phyloP scores from a whole-genome alignment of 2,329 filamentous ascomycete genomes.

The Trichoderma pleuroti region DNA sequence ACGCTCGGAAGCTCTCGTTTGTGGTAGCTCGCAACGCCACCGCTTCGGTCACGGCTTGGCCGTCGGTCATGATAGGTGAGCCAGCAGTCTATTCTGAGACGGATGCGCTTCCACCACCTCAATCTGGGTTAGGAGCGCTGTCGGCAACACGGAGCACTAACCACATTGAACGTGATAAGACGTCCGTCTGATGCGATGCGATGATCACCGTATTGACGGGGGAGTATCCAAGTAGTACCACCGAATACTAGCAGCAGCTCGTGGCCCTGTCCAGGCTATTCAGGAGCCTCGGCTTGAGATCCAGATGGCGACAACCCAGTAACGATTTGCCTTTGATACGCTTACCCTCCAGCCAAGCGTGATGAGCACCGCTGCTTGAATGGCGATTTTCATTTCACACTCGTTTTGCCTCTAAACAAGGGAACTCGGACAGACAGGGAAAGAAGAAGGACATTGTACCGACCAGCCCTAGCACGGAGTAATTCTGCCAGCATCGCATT shows the following conservation, averaged over 20 bases:
- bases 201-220: neutral
- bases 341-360: neutral
- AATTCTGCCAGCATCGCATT: neutral
- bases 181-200: neutral
- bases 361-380: neutral
- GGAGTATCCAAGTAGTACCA: neutral
- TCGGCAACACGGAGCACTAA: neutral
- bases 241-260: neutral
- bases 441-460: neutral
- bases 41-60: slow-evolving; percentile 7
- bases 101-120: neutral
- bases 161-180: neutral
- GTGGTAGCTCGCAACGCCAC: neutral
- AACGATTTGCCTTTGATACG: neutral
- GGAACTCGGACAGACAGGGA: neutral
- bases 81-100: neutral
- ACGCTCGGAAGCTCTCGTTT: neutral
- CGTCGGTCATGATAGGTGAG: slow-evolving; percentile 12
- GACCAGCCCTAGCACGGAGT: neutral
- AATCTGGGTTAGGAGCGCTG: neutral
- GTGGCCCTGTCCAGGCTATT: neutral
- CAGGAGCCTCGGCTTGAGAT: neutral
- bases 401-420: neutral
- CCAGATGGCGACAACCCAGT: neutral
- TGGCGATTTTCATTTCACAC: neutral